Percentiles rank a stretch among this genome's conserved stretches.
phyloP scores from a whole-genome alignment of 495 filamentous ascomycete species.

The Pseudevernia furfuracea region DNA sequence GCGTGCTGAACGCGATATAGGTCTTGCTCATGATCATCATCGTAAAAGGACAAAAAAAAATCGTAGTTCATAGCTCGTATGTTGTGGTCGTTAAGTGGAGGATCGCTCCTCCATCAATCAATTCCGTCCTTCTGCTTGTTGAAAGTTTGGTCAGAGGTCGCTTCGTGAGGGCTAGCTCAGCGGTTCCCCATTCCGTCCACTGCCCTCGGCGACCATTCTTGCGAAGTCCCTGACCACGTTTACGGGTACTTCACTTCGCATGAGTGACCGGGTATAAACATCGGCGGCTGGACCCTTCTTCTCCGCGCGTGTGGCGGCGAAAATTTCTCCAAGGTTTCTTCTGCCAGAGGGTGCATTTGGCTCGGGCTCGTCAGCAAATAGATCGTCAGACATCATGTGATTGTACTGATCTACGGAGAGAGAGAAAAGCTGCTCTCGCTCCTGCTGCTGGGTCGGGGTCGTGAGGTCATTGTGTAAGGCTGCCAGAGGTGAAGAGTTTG shows the following conservation, averaged over 20 bases:
- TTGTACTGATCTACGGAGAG: slow-evolving; percentile 86
- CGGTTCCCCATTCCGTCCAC: slow-evolving; percentile 16
- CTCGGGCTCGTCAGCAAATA: slow-evolving; percentile 37
- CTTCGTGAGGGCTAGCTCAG: slow-evolving; percentile 14
- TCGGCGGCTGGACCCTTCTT: slow-evolving; percentile 65
- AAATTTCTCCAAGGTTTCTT: slow-evolving; percentile 72
- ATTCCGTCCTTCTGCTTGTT: neutral
- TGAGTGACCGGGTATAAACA: slow-evolving; percentile 84
- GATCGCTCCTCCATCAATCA: neutral
- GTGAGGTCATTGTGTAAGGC: slow-evolving; percentile 66
- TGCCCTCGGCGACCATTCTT: slow-evolving; percentile 63
- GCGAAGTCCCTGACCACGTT: slow-evolving; percentile 91
- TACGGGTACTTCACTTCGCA: slow-evolving; percentile 88
- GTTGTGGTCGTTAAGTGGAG: neutral
- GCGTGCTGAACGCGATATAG: slow-evolving; percentile 24
- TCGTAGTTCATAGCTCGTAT: slow-evolving; percentile 13
- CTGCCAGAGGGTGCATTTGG: slow-evolving; percentile 43
- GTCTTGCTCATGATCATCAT: slow-evolving; percentile 14
- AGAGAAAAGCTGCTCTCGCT: slow-evolving; percentile 82
- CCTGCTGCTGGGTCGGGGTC: slow-evolving; percentile 72
- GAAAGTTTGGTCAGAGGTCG: neutral
- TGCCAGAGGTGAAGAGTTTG: slow-evolving; percentile 59
- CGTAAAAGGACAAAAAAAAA: slow-evolving; percentile 17
- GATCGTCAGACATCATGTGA: slow-evolving; percentile 58
- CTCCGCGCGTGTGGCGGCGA: slow-evolving; percentile 67